phyloP scores from a whole-genome alignment of 2,329 filamentous ascomycete species.

The Venturia pyrina region DNA sequence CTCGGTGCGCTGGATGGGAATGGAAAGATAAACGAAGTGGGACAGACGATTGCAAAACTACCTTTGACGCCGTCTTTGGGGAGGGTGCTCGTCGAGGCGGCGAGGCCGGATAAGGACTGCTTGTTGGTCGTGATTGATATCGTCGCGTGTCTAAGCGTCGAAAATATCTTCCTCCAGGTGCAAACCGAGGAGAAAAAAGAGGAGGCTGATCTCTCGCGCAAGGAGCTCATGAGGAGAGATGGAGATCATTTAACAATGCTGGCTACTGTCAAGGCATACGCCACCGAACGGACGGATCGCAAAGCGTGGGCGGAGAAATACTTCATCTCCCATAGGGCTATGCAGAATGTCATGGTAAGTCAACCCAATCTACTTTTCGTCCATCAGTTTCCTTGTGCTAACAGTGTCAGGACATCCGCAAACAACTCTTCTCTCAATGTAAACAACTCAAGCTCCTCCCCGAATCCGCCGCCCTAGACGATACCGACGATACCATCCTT shows the following conservation, averaged over 20 bases:
- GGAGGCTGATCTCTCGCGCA: constrained; percentile 44
- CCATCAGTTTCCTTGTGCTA: not conserved
- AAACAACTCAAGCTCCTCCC: constrained; percentile 32
- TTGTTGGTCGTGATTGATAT: constrained; percentile 79
- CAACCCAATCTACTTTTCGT: not conserved
- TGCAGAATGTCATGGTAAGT: constrained; percentile 51
- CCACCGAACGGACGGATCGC: constrained; percentile 46
- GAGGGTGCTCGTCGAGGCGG: constrained; percentile 72
- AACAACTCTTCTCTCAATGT: constrained; percentile 49
- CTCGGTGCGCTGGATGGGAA: constrained; percentile 65
- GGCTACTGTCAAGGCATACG: constrained; percentile 49
- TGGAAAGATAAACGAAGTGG: constrained; percentile 63
- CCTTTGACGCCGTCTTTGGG: constrained; percentile 75
- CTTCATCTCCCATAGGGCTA: constrained; percentile 51
- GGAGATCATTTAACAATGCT: constrained; percentile 56
- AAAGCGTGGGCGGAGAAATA: constrained; percentile 51
- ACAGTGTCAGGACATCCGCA: constrained; percentile 43
- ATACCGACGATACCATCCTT: constrained; percentile 13
- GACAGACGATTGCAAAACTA: constrained; percentile 68
- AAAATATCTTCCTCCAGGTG: constrained; percentile 52
- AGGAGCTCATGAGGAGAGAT: constrained; percentile 47
- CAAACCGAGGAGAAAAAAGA: constrained; percentile 51
- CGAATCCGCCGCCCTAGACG: constrained; percentile 29
- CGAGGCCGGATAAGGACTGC: constrained; percentile 59
- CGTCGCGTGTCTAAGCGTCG: constrained; percentile 55